Evolutionary conservation across 108 stramenopile species (phyloP).

Genomic region (Discostella pseudostelligera): DNA sequence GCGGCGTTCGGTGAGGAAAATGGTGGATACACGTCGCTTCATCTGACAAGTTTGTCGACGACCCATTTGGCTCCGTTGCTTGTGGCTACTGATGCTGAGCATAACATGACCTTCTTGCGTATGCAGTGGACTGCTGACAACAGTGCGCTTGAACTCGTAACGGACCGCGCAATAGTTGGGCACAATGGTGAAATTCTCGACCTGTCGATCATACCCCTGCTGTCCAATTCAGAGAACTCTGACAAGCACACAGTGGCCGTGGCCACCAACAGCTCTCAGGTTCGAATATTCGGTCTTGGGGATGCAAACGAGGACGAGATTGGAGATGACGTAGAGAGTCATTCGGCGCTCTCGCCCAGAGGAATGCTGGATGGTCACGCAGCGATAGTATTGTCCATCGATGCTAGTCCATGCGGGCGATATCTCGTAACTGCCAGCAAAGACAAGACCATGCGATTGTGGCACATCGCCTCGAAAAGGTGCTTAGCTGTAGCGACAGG

Average conservation of each 20-base stretch:
- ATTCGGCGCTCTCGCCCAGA: constrained; percentile 59
- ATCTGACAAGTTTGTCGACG: constrained; percentile 39
- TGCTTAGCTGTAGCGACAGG: constrained; percentile 73
- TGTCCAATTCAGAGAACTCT: constrained; percentile 19
- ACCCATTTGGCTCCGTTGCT: constrained; percentile 49
- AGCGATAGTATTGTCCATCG: constrained; percentile 91
- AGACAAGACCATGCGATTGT: constrained; percentile 86
- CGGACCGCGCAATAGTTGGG: constrained; percentile 83
- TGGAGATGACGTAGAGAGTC: constrained; percentile 20
- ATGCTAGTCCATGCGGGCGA: constrained; percentile 86
- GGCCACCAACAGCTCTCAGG: constrained; percentile 93
- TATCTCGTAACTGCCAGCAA: constrained; percentile 91
- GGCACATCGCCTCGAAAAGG: constrained; percentile 54
- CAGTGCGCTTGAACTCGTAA: constrained; percentile 12
- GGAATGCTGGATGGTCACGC: constrained; percentile 89
- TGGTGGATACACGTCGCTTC: constrained; percentile 69
- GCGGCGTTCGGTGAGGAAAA: constrained; percentile 75
- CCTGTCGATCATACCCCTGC: constrained; percentile 72
- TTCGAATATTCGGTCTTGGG: constrained; percentile 81
- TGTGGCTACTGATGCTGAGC: constrained; percentile 88
- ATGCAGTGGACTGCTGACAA: constrained; percentile 26
- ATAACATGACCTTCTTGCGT: constrained; percentile 82
- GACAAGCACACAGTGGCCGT: constrained; percentile 72
- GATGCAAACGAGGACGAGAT: constrained; percentile 18
- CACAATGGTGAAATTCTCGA: constrained; percentile 95